Conservation (phyloP, 1,284 basidiomycete species). For the Chalciporus sp. region DNA sequence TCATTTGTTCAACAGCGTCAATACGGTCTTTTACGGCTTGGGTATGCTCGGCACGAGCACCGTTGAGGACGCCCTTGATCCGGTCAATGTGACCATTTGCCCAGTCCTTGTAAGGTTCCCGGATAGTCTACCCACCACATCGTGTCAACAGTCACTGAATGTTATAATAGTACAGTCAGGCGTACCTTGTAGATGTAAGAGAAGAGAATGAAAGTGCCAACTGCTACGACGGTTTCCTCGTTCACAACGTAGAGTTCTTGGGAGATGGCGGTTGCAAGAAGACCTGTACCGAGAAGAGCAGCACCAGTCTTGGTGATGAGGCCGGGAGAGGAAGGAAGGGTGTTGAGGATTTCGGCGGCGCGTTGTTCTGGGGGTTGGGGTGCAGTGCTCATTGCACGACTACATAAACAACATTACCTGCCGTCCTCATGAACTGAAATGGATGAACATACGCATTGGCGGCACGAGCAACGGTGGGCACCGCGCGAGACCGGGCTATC, state of each 20-base stretch:
- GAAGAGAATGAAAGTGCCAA: conserved; percentile 88
- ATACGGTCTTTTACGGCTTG: conserved; percentile 94
- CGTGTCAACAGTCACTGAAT: conserved; percentile 2
- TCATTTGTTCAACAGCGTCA: conserved; percentile 88
- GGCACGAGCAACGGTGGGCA: conserved; percentile 53
- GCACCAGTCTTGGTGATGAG: conserved; percentile 95
- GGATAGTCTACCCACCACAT: conserved; percentile 29
- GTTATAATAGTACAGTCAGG: conserved; percentile 6
- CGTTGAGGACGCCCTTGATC: conserved; percentile 83
- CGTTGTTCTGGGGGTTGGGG: conserved; percentile 83
- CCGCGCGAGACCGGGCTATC: conserved; percentile 58
- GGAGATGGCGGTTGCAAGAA: conserved; percentile 92
- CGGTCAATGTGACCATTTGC: conserved; percentile 85
- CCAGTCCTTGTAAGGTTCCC: conserved; percentile 93
- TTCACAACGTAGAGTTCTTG: conserved; percentile 98
- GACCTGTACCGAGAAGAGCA: conserved; percentile 88
- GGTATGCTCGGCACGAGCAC: conserved; percentile 88
- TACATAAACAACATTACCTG: conserved; percentile 32
- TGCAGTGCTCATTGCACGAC: conserved; percentile 67
- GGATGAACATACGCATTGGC: conserved; percentile 55
- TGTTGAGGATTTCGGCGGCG: conserved; percentile 90
- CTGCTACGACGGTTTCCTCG: conserved; percentile 87
- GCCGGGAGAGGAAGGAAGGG: conserved; percentile 86
- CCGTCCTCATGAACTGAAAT: conserved; percentile 6
- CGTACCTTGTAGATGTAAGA: conserved; percentile 82